phyloP scores from a whole-genome alignment of 2,329 filamentous ascomycete species.

The Aureobasidium sp. region DNA sequence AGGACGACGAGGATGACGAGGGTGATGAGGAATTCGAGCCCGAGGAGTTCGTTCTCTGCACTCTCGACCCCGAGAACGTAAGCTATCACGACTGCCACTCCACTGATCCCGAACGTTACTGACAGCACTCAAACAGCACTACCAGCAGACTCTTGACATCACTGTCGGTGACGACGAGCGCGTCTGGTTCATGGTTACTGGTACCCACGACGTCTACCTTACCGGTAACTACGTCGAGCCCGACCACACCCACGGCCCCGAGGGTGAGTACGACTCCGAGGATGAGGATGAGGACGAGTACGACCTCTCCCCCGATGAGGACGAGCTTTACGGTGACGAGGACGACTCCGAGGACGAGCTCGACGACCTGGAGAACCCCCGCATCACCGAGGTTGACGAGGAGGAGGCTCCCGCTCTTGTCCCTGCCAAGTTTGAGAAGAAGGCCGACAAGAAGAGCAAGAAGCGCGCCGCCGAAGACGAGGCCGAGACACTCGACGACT shows the following conservation, averaged over 20 bases:
- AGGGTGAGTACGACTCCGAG: conserved; percentile 53
- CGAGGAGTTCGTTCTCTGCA: conserved; percentile 92
- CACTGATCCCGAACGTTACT: conserved; percentile 16
- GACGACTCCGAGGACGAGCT: conserved; percentile 44
- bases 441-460: conserved; percentile 57
- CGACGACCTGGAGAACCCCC: conserved; percentile 62
- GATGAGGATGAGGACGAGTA: conserved; percentile 54
- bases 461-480: conserved; percentile 77
- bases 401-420: conserved; percentile 54
- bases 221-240: conserved; percentile 92
- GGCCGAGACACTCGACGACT: conserved; percentile 60
- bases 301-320: conserved; percentile 69
- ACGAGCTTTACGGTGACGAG: conserved; percentile 53
- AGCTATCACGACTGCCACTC: conserved; percentile 23
- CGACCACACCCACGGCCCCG: conserved; percentile 50
- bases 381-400: conserved; percentile 75
- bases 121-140: conserved; percentile 54
- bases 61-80: conserved; percentile 87
- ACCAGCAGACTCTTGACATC: conserved; percentile 91
- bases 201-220: conserved; percentile 82
- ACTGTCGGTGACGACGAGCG: conserved; percentile 81
- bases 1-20: conserved; percentile 49
- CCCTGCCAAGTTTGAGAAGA: conserved; percentile 34
- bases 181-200: conserved; percentile 84
- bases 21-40: conserved; percentile 57